Evolutionary conservation across 2,329 filamentous ascomycete species (phyloP).

Genomic region (Epichloe gansuensis): DNA sequence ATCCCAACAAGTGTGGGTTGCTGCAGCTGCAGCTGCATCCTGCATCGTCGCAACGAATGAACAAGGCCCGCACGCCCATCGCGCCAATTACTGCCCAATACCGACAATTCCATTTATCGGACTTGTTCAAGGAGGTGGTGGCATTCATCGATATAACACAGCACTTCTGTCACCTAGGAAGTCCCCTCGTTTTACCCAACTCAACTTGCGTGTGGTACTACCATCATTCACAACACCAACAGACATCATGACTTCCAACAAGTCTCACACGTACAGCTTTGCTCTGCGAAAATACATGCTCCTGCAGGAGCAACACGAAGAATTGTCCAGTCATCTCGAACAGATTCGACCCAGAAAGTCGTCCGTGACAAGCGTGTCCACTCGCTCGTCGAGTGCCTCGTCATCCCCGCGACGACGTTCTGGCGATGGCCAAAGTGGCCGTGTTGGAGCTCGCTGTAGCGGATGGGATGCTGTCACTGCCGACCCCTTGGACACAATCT

Average conservation of each 20-base stretch:
- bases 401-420: constrained; percentile 32
- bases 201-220: not conserved
- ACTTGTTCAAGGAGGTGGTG: constrained; percentile 1
- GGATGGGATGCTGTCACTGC: constrained; percentile 19
- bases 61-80: not conserved
- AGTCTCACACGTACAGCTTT: constrained; percentile 27
- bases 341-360: constrained; percentile 32
- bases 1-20: constrained; percentile 1
- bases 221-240: not conserved
- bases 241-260: constrained; percentile 17
- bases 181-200: not conserved
- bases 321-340: constrained; percentile 37
- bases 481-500: constrained; percentile 25
- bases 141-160: constrained; percentile 7
- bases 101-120: not conserved
- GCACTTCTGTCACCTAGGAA: not conserved
- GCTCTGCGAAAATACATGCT: constrained; percentile 42
- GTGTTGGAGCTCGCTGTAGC: constrained; percentile 19
- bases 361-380: constrained; percentile 21
- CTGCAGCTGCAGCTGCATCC: constrained; percentile 5
- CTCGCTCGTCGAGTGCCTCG: constrained; percentile 39
- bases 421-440: constrained; percentile 14
- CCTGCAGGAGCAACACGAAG: constrained; percentile 41
- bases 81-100: constrained; percentile 3
- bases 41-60: not conserved